These are phyloP conservation scores for Gossypium trilobum DNA, from an alignment of 441 rosid genomes.

Conservation along the genomic window DNA sequence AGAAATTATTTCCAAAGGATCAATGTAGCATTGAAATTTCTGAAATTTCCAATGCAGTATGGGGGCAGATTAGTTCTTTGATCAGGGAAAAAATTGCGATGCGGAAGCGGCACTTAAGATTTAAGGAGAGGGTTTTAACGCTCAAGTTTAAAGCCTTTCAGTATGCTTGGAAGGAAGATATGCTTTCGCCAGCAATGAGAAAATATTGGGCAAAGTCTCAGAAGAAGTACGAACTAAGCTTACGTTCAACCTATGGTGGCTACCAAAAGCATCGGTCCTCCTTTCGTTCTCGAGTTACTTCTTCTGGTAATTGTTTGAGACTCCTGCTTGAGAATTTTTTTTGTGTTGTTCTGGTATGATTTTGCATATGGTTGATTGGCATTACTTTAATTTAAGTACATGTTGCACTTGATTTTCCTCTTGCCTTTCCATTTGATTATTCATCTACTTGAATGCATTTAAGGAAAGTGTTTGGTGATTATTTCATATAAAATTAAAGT, in stretches of 20 bases:
- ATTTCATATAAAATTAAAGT: too few relatives aligned
- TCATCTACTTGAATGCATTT: not conserved
- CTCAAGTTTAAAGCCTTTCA: constrained; percentile 75
- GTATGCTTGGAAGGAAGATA: constrained; percentile 83
- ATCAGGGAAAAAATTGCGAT: constrained; percentile 40
- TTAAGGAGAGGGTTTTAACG: constrained; percentile 68
- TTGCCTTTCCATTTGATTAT: not conserved
- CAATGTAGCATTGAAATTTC: constrained; percentile 27
- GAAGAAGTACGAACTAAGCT: constrained; percentile 50
- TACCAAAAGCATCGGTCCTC: constrained; percentile 56
- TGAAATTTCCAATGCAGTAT: constrained; percentile 20
- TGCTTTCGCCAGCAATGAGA: constrained; percentile 41
- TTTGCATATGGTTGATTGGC: constrained; percentile 1
- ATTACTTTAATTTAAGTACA: not conserved
- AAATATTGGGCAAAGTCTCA: constrained; percentile 58
- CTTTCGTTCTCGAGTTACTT: constrained; percentile 52
- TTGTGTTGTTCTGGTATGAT: not conserved
- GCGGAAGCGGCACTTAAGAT: constrained; percentile 41
- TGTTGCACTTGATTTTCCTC: not conserved
- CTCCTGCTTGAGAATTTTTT: not conserved
- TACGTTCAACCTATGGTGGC: constrained; percentile 40
- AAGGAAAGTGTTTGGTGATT: not conserved
- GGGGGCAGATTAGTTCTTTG: constrained; percentile 26
- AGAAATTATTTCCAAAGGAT: constrained; percentile 46
- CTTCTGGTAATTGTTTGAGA: constrained; percentile 46